These are phyloP conservation scores for Spiromastix sp. DNA, from an alignment of 2,329 filamentous ascomycete genomes.

Conservation along the genomic window DNA sequence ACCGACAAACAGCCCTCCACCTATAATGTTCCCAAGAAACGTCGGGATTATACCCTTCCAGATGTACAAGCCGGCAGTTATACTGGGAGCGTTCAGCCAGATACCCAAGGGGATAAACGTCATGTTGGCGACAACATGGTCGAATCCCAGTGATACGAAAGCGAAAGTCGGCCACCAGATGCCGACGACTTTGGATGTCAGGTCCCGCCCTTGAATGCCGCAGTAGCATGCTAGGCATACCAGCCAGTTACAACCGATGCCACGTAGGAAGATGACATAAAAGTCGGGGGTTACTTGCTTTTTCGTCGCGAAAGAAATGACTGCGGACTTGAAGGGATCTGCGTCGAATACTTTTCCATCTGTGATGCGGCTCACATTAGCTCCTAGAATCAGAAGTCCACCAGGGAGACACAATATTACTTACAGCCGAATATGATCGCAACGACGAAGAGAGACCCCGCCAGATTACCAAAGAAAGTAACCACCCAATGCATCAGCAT, in stretches of 20 bases:
- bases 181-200: neutral
- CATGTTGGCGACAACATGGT: neutral
- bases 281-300: neutral
- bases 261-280: neutral
- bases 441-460: neutral
- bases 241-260: neutral
- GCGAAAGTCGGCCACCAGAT: neutral
- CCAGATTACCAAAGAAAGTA: neutral
- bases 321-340: neutral
- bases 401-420: too few relatives aligned
- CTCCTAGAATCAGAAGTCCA: too few relatives aligned
- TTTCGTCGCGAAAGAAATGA: neutral
- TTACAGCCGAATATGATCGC: neutral
- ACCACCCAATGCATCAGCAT: neutral
- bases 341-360: neutral
- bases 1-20: neutral
- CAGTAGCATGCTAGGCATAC: neutral
- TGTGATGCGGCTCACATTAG: too few relatives aligned
- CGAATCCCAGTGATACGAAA: neutral
- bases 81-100: neutral
- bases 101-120: neutral
- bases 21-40: neutral
- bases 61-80: neutral
- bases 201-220: neutral
- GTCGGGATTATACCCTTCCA: neutral